A percentile compares a stretch with the other conserved stretches of the same genome.
These are phyloP conservation scores for Furcasterigmium furcatum DNA, from an alignment of 2,329 filamentous ascomycete genomes.

Conservation along the genomic window DNA sequence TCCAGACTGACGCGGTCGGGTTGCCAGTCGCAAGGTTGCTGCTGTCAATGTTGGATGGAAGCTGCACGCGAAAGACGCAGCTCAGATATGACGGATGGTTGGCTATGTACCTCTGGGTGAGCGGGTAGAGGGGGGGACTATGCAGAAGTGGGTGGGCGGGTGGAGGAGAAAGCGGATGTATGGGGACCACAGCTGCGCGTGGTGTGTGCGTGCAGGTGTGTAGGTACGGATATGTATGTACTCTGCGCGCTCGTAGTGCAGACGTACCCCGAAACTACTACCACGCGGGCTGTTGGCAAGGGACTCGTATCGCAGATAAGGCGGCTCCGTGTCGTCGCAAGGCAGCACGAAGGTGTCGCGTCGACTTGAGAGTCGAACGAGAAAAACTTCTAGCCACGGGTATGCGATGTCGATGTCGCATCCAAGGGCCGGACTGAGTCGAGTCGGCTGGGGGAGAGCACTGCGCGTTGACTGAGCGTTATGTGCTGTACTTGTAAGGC, in stretches of 20 bases:
- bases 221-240: background rate
- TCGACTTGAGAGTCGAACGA: too few species aligned
- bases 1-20: background rate
- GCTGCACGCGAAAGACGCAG: background rate
- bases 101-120: background rate
- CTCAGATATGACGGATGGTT: background rate
- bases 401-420: background rate
- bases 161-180: background rate
- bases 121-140: conserved; percentile 1
- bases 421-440: background rate
- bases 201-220: background rate
- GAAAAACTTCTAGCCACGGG: background rate
- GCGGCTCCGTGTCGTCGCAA: background rate
- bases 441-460: background rate
- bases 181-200: background rate
- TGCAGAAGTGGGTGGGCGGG: background rate
- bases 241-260: background rate
- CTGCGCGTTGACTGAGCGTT: too few species aligned
- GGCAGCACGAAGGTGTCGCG: background rate
- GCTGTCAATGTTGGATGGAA: background rate
- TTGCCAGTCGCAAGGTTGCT: background rate
- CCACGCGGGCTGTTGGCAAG: too few species aligned
- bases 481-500: too few species aligned
- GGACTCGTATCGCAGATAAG: background rate
- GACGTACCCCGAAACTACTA: background rate